These are phyloP conservation scores for Trichoderma harzianum DNA, from an alignment of 2,329 filamentous ascomycete genomes.

Conservation along the genomic window DNA sequence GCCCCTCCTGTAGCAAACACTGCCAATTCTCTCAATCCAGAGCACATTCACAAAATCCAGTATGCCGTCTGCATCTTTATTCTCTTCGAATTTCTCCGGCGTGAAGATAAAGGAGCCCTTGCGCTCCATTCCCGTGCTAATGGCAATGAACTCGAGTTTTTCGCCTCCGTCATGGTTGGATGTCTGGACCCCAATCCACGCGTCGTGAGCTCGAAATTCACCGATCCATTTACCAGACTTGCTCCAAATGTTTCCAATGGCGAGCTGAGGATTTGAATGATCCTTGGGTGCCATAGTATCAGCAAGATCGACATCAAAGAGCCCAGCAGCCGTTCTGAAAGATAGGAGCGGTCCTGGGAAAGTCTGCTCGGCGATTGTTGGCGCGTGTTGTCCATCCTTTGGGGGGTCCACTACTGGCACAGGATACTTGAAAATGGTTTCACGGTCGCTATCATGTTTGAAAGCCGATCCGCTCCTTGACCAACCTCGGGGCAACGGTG, in stretches of 20 bases:
- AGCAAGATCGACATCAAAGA: conserved; percentile 41
- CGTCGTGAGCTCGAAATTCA: conserved; percentile 43
- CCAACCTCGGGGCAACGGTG: conserved; percentile 40
- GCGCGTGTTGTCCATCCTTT: conserved; percentile 30
- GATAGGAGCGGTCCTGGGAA: conserved; percentile 39
- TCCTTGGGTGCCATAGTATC: conserved; percentile 36
- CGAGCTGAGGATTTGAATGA: conserved; percentile 38
- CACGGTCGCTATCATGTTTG: conserved; percentile 39
- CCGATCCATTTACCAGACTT: conserved; percentile 39
- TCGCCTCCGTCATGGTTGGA: conserved; percentile 46
- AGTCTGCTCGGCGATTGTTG: conserved; percentile 29
- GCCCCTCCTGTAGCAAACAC: conserved; percentile 40
- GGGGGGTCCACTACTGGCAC: conserved; percentile 38
- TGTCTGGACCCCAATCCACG: conserved; percentile 45
- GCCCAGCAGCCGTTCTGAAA: conserved; percentile 38
- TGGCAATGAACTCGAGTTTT: conserved; percentile 43
- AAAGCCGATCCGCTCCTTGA: conserved; percentile 35
- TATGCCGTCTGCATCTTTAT: conserved; percentile 40
- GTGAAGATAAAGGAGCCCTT: conserved; percentile 40
- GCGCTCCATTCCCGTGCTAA: conserved; percentile 41
- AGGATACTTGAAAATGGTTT: conserved; percentile 41
- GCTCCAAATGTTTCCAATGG: conserved; percentile 42
- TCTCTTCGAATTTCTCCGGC: conserved; percentile 38
- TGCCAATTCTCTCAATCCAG: conserved; percentile 45
- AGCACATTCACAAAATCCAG: conserved; percentile 47